Conservation (phyloP, 257 asterid species). For the Gentiana straminea region DNA sequence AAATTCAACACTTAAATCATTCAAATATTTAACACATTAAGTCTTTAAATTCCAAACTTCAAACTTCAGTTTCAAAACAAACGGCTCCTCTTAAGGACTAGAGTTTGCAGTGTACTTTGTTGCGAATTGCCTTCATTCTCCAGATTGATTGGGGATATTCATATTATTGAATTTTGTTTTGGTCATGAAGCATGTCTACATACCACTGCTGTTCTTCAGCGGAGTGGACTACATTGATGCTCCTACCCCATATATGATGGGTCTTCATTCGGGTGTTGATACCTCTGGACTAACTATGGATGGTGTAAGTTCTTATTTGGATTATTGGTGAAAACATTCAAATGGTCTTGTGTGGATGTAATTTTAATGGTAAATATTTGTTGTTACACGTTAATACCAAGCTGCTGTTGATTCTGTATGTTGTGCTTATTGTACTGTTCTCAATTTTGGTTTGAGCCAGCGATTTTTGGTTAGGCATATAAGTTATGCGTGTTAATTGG, state of each 20-base stretch:
- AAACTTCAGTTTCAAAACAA: too few species aligned
- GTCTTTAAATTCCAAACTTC: too few species aligned
- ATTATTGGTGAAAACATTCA: conserved; percentile 1
- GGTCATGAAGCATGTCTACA: conserved; percentile 99
- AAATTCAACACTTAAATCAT: too few species aligned
- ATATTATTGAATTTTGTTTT: conserved; percentile 43
- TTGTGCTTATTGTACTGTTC: too few species aligned
- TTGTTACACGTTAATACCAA: neutral
- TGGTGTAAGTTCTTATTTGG: conserved; percentile 66
- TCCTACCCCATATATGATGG: conserved; percentile 99
- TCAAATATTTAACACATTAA: too few species aligned
- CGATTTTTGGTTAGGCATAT: too few species aligned
- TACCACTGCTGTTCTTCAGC: conserved; percentile 97
- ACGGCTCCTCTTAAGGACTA: too few species aligned
- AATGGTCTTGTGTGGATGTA: neutral
- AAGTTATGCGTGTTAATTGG: too few species aligned
- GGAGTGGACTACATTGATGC: conserved; percentile 99
- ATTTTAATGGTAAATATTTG: neutral
- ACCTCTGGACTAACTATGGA: conserved; percentile 88
- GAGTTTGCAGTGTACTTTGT: too few species aligned
- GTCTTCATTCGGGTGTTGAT: conserved; percentile 97
- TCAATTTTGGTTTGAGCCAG: too few species aligned
- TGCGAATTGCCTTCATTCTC: neutral
- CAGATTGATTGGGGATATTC: conserved; percentile 31
- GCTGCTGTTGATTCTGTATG: too few species aligned